phyloP scores from a whole-genome alignment of 495 filamentous ascomycete genomes.

The Xylaria curta region DNA sequence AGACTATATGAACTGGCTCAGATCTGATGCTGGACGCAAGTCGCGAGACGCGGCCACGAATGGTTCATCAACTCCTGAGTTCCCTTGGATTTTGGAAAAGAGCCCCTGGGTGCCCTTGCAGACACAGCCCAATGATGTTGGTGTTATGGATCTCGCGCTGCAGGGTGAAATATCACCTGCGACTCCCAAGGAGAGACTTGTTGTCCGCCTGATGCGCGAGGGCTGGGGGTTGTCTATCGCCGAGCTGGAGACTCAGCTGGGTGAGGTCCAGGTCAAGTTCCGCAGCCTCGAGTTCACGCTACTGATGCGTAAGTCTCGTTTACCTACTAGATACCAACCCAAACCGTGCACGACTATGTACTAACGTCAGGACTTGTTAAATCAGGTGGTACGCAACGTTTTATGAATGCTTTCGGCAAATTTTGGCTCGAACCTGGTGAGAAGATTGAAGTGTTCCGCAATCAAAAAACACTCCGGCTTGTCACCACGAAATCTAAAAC shows the following conservation, averaged over 20 bases:
- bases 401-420: conserved; percentile 38
- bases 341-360: neutral
- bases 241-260: conserved; percentile 37
- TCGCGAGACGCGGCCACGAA: neutral
- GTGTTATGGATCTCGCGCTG: conserved; percentile 27
- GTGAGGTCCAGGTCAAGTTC: conserved; percentile 43
- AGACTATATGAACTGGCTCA: conserved; percentile 42
- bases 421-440: conserved; percentile 40
- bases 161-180: conserved; percentile 34
- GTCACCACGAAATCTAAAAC: conserved; percentile 42
- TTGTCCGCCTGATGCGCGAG: conserved; percentile 45
- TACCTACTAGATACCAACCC: neutral
- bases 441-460: conserved; percentile 42
- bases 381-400: conserved; percentile 45
- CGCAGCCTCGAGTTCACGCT: conserved; percentile 44
- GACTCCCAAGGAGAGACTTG: conserved; percentile 46
- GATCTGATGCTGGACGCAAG: neutral
- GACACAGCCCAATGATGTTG: conserved; percentile 3
- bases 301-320: conserved; percentile 41
- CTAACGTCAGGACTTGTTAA: neutral
- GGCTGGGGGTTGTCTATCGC: conserved; percentile 48
- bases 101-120: conserved; percentile 43
- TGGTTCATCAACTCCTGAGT: neutral
- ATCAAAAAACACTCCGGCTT: conserved; percentile 39
- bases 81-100: conserved; percentile 41